Base-by-base conservation (phyloP, 2,329 filamentous ascomycete genomes). In the Ceratocystis destructans region DNA sequence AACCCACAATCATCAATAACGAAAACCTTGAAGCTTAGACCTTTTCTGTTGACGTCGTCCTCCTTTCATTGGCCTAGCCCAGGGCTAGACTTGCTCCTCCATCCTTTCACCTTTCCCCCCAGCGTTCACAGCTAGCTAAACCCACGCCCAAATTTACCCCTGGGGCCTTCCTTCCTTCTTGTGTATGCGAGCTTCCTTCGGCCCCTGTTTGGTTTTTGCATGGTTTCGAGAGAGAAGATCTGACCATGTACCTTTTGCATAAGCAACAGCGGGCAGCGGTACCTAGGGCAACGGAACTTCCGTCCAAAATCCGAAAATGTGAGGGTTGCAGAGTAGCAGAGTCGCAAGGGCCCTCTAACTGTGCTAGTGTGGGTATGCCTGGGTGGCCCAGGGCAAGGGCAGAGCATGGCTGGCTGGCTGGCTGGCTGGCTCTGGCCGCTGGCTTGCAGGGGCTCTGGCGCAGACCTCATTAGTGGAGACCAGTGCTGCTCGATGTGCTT, bases 201-300 rank as follows among this genome's bases (percentile, higher is more conserved):
- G 55, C 55, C 55, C 55, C 55, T 59, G 55, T 31, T 59, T 59
- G 28, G 55, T 4, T 59, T 28, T 20, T 37, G 4, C n/a, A 31
- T 59, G 28, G 55, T n/a, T n/a, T 20, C 48, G 48, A 53, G 12
- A 33, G 17, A 17, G 7, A n/a, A n/a, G 7, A n/a, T 25, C 48
- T 53, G 48, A 50, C 12, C 22, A 63, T 50, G 62, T 63, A 63
- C 15, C 45, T 63, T 50, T 48, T 33, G 20, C 62, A 48, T 46
- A 10, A 37, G 50, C 20, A 63, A 25, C 37, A 41, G 62, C 28
- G 45, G 25, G 28, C 1, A 59, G 25, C 1, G 28, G 62, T 63
- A 63, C 62, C n/a, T 63, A 5, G 28, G 44, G 44, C 62, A 48
- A 63, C 62, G 45, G 62, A 41, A 46, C 62, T 31, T 63, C 62